These are phyloP conservation scores for Kwoniella shandongensis DNA, from an alignment of 768 basidiomycete genomes.

Conservation along the genomic window DNA sequence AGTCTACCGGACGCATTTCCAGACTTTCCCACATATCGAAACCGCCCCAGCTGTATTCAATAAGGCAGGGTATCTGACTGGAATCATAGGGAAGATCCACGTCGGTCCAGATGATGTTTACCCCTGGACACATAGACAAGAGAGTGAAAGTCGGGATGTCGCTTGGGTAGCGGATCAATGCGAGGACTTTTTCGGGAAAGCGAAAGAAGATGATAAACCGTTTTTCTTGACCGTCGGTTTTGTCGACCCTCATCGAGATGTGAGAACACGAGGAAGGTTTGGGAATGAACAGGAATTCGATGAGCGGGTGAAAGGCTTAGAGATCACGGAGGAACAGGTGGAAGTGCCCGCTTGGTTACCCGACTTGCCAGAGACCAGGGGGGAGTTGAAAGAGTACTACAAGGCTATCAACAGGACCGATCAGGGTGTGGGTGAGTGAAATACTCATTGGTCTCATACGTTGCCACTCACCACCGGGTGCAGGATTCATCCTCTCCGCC, in stretches of 20 bases:
- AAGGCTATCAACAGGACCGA: conserved; percentile 26
- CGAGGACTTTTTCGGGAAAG: conserved; percentile 20
- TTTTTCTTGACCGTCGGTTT: conserved; percentile 29
- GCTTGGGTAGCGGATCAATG: conserved; percentile 23
- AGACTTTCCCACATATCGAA: conserved; percentile 24
- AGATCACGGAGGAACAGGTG: conserved; percentile 7
- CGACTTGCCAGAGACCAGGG: conserved; percentile 18
- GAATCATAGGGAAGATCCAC: conserved; percentile 32
- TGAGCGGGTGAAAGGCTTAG: conserved; percentile 5
- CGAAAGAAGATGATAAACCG: conserved; percentile 18
- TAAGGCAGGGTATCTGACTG: conserved; percentile 20
- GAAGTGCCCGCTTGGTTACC: conserved; percentile 22
- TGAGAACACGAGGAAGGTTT: conserved; percentile 22
- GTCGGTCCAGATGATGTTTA: conserved; percentile 23
- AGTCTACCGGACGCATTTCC: conserved; percentile 17
- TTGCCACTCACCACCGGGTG: no score
- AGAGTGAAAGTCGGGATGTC: conserved; percentile 21
- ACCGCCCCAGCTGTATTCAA: conserved; percentile 22
- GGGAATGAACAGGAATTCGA: conserved; percentile 19
- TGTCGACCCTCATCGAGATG: conserved; percentile 28
- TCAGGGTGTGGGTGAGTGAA: conserved; percentile 17
- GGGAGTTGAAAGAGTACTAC: conserved; percentile 27
- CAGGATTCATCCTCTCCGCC: conserved; percentile 19
- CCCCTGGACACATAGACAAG: conserved; percentile 21
- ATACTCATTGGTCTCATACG: no score